Conservation (phyloP, 495 filamentous ascomycete species). For the Xylaria longipes region DNA sequence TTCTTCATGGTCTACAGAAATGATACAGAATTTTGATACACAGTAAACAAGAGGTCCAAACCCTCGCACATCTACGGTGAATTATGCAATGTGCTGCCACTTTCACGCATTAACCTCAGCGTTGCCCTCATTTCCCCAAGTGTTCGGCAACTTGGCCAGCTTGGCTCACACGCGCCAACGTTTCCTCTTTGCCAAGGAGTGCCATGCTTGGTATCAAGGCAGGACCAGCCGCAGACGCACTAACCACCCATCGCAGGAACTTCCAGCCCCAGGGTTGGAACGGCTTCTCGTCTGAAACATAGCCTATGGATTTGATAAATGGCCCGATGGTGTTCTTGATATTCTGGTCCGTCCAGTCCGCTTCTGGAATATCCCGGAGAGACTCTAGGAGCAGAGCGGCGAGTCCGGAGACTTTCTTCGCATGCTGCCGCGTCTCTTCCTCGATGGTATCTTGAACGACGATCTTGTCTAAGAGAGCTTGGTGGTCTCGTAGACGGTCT, state of each 20-base stretch:
- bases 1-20: conserved; percentile 21
- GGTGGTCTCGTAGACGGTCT: conserved; percentile 4
- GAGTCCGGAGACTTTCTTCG: conserved; percentile 37
- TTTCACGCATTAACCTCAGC: not conserved
- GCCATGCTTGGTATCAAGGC: conserved; percentile 63
- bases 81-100: not conserved
- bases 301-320: conserved; percentile 24
- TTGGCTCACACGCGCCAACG: conserved; percentile 59
- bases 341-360: conserved; percentile 30
- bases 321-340: conserved; percentile 18
- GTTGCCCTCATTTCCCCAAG: conserved; percentile 14
- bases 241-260: conserved; percentile 72
- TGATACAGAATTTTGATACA: conserved; percentile 22
- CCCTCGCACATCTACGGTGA: not conserved
- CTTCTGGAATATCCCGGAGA: conserved; percentile 30
- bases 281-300: conserved; percentile 17
- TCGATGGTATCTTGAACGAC: conserved; percentile 39
- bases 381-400: conserved; percentile 32
- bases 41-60: not conserved
- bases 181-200: conserved; percentile 68
- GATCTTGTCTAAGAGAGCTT: not conserved
- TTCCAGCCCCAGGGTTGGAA: conserved; percentile 52
- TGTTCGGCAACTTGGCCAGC: conserved; percentile 38
- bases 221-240: conserved; percentile 64
- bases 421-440: conserved; percentile 44